Percentiles rank a stretch among this genome's conserved stretches.
Evolutionary conservation across 768 basidiomycete species (phyloP).

Genomic region (Glaciozyma antarctica): DNA sequence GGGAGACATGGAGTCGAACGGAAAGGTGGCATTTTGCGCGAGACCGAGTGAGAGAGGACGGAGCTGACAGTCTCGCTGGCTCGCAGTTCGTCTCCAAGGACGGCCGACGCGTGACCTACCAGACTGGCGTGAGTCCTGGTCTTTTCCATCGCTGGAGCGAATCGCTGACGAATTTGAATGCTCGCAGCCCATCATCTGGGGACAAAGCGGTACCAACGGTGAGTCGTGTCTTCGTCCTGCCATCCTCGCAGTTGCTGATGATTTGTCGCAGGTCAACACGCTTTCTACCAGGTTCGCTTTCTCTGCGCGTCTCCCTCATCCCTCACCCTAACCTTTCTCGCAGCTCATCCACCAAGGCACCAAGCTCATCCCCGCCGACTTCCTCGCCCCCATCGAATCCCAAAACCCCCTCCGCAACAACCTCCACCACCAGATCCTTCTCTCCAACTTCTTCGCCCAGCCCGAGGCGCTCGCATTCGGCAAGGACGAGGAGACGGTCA

Average conservation of each 20-base stretch:
- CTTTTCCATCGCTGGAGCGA: no score
- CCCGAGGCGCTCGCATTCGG: conserved; percentile 80
- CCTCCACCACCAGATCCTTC: conserved; percentile 92
- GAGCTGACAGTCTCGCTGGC: not conserved
- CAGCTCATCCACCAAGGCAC: conserved; percentile 71
- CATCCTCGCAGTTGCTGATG: not conserved
- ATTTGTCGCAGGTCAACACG: conserved; percentile 57
- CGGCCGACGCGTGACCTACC: conserved; percentile 84
- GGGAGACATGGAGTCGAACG: conserved; percentile 99
- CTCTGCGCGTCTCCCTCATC: conserved; percentile 67
- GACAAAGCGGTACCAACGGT: conserved; percentile 93
- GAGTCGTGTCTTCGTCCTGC: not conserved
- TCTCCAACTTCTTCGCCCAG: conserved; percentile 94
- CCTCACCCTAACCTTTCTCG: conserved; percentile 59
- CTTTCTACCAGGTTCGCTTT: conserved; percentile 90
- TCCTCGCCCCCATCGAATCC: conserved; percentile 77
- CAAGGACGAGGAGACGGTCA: conserved; percentile 83
- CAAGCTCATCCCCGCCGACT: conserved; percentile 82
- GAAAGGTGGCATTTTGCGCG: conserved; percentile 48
- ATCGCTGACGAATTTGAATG: no score
- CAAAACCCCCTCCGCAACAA: conserved; percentile 80
- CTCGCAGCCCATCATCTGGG: conserved; percentile 82
- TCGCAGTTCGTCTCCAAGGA: conserved; percentile 70
- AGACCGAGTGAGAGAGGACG: not conserved
- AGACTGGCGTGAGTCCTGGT: conserved; percentile 57